Percentiles rank a stretch among this genome's conserved stretches.
Evolutionary conservation across 305 asterid genomes (phyloP).

Genomic region (Fraxinus baroniana): DNA sequence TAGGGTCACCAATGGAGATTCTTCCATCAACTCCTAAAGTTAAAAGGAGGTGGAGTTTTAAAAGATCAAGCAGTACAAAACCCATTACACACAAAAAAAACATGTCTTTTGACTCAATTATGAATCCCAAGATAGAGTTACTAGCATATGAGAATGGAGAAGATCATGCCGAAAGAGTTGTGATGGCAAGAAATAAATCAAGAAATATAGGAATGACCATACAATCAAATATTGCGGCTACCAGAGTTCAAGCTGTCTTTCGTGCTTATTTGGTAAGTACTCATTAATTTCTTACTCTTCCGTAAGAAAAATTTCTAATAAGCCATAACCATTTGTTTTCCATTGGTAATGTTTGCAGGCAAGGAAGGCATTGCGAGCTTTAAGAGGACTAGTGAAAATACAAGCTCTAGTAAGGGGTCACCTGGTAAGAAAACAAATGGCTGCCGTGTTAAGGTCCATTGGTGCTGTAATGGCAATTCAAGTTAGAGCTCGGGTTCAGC

Average conservation of each 20-base stretch:
- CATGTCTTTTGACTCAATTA: constrained; percentile 47
- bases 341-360: constrained; percentile 44
- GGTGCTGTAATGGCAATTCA: constrained; percentile 67
- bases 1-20: constrained; percentile 14
- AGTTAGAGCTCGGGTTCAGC: constrained; percentile 61
- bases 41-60: constrained; percentile 73
- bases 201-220: not conserved
- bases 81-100: constrained; percentile 30
- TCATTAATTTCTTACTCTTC: not conserved
- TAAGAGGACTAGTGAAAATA: constrained; percentile 67
- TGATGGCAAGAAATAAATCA: constrained; percentile 20
- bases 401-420: constrained; percentile 82
- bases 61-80: constrained; percentile 37
- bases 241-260: constrained; percentile 60
- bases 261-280: constrained; percentile 66
- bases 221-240: constrained; percentile 53
- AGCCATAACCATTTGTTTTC: constrained; percentile 11
- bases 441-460: constrained; percentile 49
- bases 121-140: constrained; percentile 31
- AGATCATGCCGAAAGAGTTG: constrained; percentile 16
- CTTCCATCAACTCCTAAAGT: constrained; percentile 36
- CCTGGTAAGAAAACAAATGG: constrained; percentile 63
- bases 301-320: not conserved
- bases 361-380: constrained; percentile 64
- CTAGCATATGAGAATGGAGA: constrained; percentile 37